Conservation (phyloP, 2,329 filamentous ascomycete species). For the Colletotrichum orchidophilum region DNA sequence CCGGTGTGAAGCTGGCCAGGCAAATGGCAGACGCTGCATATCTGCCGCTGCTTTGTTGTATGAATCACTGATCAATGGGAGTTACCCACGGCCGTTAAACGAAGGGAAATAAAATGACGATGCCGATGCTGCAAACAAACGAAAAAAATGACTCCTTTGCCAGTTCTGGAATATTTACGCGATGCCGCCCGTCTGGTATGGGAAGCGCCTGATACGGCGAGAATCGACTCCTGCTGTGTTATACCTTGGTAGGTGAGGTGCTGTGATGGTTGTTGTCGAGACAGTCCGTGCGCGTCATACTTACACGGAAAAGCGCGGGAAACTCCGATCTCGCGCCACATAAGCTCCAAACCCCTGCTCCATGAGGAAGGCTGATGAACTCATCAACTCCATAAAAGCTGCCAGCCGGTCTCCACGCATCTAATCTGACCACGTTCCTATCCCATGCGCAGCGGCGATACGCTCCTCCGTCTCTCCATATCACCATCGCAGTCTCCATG, state of each 20-base stretch:
- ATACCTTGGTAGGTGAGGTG: background rate
- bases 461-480: background rate
- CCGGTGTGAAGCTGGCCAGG: conserved; percentile 21
- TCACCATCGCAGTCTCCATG: background rate
- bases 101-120: conserved; percentile 31
- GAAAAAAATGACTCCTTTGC: background rate
- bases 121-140: conserved; percentile 11
- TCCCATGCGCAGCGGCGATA: conserved; percentile 10
- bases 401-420: conserved; percentile 19
- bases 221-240: background rate
- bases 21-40: conserved; percentile 15
- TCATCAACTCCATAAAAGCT: conserved; percentile 31
- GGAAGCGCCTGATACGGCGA: background rate
- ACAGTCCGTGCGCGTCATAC: conserved; percentile 25
- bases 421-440: background rate
- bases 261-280: background rate
- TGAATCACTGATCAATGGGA: conserved; percentile 31
- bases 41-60: conserved; percentile 27
- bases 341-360: conserved; percentile 28
- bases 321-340: conserved; percentile 31
- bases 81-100: conserved; percentile 17
- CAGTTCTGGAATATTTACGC: background rate
- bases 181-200: background rate
- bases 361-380: conserved; percentile 26
- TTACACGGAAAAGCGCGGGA: conserved; percentile 23